Evolutionary conservation across 805 yeast genomes (phyloP).

Genomic region (Scheffersomyces coipomensis): DNA sequence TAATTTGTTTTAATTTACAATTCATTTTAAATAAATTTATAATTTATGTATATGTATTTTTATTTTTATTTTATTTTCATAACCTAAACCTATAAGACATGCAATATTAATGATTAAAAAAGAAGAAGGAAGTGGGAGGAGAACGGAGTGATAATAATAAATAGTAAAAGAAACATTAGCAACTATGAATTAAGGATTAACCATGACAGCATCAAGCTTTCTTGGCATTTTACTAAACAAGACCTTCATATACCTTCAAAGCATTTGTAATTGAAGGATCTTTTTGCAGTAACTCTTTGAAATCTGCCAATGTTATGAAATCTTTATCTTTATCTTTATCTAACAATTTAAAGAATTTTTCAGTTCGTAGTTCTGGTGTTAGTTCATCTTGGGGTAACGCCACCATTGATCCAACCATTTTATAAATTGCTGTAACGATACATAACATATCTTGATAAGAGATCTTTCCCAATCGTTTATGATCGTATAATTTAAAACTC

Average conservation of each 20-base stretch:
- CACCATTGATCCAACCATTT: slow-evolving; percentile 95
- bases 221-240: no score
- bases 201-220: no score
- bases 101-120: no score
- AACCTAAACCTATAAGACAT: no score
- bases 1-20: no score
- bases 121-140: no score
- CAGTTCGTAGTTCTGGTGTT: slow-evolving; percentile 85
- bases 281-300: slow-evolving; percentile 72
- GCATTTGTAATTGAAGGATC: slow-evolving; percentile 79
- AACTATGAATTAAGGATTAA: no score
- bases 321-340: slow-evolving; percentile 69
- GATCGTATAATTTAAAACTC: slow-evolving; percentile 88
- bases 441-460: slow-evolving; percentile 74
- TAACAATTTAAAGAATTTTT: slow-evolving; percentile 73
- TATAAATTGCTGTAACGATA: slow-evolving; percentile 81
- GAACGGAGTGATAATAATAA: no score
- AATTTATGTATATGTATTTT: no score
- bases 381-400: slow-evolving; percentile 83
- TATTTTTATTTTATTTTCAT: no score
- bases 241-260: slow-evolving; percentile 74
- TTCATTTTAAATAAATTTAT: no score
- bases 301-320: slow-evolving; percentile 74
- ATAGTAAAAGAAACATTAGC: no score
- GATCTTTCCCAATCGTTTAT: slow-evolving; percentile 74